phyloP scores from a whole-genome alignment of 495 filamentous ascomycete species.

The Penicillium angulare region DNA sequence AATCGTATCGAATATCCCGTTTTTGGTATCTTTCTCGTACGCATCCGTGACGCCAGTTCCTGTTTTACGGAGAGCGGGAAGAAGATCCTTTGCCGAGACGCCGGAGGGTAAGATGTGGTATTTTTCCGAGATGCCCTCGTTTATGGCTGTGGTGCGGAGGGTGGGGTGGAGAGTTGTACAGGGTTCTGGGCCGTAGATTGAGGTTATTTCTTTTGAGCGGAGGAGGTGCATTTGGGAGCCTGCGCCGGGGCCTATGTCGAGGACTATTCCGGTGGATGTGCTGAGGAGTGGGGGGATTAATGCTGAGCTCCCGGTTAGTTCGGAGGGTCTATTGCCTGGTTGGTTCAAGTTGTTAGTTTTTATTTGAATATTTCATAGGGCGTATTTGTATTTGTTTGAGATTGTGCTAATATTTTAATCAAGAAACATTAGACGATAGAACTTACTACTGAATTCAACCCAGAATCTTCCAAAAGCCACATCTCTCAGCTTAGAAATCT shows the following conservation, averaged over 20 bases:
- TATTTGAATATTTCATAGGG: background rate
- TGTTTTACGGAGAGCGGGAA: constrained; percentile 34
- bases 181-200: constrained; percentile 69
- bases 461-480: constrained; percentile 47
- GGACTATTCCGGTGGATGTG: constrained; percentile 36
- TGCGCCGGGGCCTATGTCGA: constrained; percentile 52
- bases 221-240: constrained; percentile 48
- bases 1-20: constrained; percentile 63
- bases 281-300: constrained; percentile 41
- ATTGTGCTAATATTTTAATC: background rate
- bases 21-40: constrained; percentile 4
- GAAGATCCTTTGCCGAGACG: constrained; percentile 51
- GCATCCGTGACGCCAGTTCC: constrained; percentile 30
- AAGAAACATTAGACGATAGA: background rate
- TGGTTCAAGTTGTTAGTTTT: background rate
- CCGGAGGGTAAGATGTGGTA: constrained; percentile 66
- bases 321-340: too few relatives aligned
- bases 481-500: constrained; percentile 32
- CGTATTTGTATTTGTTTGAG: background rate
- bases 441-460: constrained; percentile 38
- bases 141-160: constrained; percentile 44
- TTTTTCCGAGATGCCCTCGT: constrained; percentile 52
- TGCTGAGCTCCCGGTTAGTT: constrained; percentile 22
- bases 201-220: constrained; percentile 43
- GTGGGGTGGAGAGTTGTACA: constrained; percentile 53